Evolutionary conservation across 768 basidiomycete genomes (phyloP), one percentile per base, ranked within the genome.

Genomic region (Cystofilobasidium ferigula): DNA sequence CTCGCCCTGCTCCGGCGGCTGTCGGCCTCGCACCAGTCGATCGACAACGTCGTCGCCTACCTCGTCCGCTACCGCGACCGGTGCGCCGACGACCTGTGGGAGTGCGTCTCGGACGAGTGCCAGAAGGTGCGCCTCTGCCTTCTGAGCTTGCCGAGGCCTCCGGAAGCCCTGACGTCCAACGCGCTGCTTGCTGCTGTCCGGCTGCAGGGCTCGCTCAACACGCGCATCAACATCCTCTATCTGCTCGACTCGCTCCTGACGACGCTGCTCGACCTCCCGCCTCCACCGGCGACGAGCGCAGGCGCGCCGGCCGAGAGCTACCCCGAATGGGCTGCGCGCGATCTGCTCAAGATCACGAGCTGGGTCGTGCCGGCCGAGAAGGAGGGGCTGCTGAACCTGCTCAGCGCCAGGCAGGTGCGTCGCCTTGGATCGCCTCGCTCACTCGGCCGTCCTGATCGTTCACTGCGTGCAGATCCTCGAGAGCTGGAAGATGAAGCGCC

Each of bases 41-140:
- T 93, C 61, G 87, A 89, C 75, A 88, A 86, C 74, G 86, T 88
- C 40, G 91, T 93, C 36, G 80, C 81, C 12, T 93, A 85, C 71
- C 88, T 89, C 0, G 80, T 92, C 63, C 91, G 91, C 74, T 85
- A 87, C 72, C 91, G 86, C 62, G 79, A 85, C 7, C 82, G 82
- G 64, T 92, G 89, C 63, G 90, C 88, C 8, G 90, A 94, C 71
- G 90, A 95, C 75, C 76, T 94, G 14, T 94, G 91, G 92, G 90
- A 93, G 71, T 93, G 90, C 71, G 82, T 94, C 43, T 77, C 91
- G 30, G 90, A 94, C 73, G 89, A 93, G 77, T 89, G 86, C 69
- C 85, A 87, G 74, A 93, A 91, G 81, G 91, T 86, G 64, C 14
- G 76, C 58, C 7, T 30, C 47, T 67, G 54, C 28, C 18, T 54